Base-by-base conservation (phyloP, 139 green algal species). In the Micractinium sp. region DNA sequence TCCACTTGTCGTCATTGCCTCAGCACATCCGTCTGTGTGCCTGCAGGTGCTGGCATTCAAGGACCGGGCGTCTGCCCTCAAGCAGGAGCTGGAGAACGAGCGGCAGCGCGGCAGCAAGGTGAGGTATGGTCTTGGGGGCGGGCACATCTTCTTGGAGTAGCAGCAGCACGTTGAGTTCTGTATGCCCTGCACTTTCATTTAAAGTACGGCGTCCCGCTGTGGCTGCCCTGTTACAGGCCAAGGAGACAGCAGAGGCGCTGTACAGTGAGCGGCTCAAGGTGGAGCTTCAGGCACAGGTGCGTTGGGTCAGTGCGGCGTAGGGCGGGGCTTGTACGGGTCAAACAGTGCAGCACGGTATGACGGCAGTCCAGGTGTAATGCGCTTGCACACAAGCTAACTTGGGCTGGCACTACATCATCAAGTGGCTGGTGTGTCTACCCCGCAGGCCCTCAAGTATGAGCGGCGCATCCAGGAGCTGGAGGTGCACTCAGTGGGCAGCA, bases 381-480 rank as follows among this genome's bases (percentile, higher is more conserved):
- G 47, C 47, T 56, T 56, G 47, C 47, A 56, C 47, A 56, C 47
- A 56, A 5, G 9, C 47, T 56, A 9, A 5, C 47, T 56, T 56
- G 47, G 7, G 9, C 47, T 56, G 9, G 47, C 47, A 56, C 47
- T 9, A 16, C 47, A 56, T 56, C 47, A 56, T 56, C 47, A 56
- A 9, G 47, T 56, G 5, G 47, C 47, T 56, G 47, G 5, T 5
- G 47, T 56, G 47, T 56, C 9, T 56, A 9, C 47, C 47, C 77
- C 69, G 38, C 86, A 90, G 86, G 77, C 86, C 31, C 86, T 90
- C 38, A 79, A 80, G 78, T 90, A 87, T 36, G 75, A 92, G 82
- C 86, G 89, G 12, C 89, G 89, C 5, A 87, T 92, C 22, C 38
- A 83, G 36, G 89, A 92, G 60, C 82, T 92, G 75, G 89, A 92